A percentile compares a stretch with the other conserved stretches of the same genome.
phyloP scores from a whole-genome alignment of 2,329 filamentous ascomycete genomes.

The Neopestalotiopsis clavispora region DNA sequence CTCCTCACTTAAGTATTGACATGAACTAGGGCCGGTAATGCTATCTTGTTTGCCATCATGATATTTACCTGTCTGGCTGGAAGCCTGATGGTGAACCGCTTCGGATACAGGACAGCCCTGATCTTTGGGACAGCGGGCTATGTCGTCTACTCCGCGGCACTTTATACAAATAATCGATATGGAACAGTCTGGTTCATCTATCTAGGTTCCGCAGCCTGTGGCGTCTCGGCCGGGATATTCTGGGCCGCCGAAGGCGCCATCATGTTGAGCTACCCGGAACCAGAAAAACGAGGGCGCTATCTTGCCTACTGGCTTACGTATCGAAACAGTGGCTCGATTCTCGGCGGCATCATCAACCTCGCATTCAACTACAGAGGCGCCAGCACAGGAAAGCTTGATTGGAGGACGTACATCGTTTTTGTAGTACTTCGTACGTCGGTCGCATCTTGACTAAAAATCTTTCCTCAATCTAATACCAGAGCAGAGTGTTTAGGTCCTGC shows the following conservation, averaged over 20 bases:
- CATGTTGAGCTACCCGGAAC: conserved; percentile 18
- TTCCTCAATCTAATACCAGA: background rate
- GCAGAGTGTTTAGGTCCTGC: conserved; percentile 7
- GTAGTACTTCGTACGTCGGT: conserved; percentile 29
- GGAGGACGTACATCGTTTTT: conserved; percentile 32
- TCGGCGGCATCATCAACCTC: conserved; percentile 25
- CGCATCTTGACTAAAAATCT: background rate
- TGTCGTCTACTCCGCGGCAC: conserved; percentile 45
- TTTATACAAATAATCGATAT: conserved; percentile 50
- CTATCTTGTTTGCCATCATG: conserved; percentile 18
- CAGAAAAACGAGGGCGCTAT: conserved; percentile 17
- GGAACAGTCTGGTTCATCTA: conserved; percentile 49
- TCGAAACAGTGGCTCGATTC: conserved; percentile 22
- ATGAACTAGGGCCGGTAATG: conserved; percentile 16
- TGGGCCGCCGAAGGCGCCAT: conserved; percentile 17
- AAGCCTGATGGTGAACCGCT: conserved; percentile 16
- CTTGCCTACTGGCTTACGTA: conserved; percentile 28
- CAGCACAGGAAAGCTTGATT: conserved; percentile 29
- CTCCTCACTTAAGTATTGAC: background rate
- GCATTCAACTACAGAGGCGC: conserved; percentile 27
- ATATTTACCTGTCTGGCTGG: conserved; percentile 14
- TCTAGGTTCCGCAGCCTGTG: conserved; percentile 46
- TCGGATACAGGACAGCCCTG: conserved; percentile 26
- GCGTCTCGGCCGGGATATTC: conserved; percentile 36
- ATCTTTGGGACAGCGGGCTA: conserved; percentile 49